Evolutionary conservation across 1,284 basidiomycete species (phyloP), one percentile per base, ranked within the genome.

Genomic region (Ustilago bromivora): DNA sequence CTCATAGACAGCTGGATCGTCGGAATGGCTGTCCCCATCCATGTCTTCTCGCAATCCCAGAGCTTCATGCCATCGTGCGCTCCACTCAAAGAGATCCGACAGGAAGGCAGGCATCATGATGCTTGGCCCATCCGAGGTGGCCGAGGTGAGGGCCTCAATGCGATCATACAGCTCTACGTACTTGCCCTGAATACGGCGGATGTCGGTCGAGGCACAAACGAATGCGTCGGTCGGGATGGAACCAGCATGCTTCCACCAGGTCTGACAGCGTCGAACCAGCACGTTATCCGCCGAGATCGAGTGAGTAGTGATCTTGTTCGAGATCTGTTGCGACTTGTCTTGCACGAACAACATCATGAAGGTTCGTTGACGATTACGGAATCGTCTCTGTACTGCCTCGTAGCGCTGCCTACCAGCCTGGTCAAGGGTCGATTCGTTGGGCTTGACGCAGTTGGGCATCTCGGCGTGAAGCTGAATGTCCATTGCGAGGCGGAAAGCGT

Each of bases 251-350:
- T 58, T 71, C 66, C 68, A 74, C 77, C 77, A 79, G 10, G 67
- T 76, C 71, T 75, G 71, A 23, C 72, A 76, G 41, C 75, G 54
- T 19, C 72, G 72, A 40, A 79, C 64, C 19, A 79, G 68, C 23
- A 68, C 63, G 28, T 73, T 70, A 59, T 73, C 68, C 1, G 71
- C 54, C 31, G 73, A 72, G 43, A 79, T 73, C 13, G 67, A 64
- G 43, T 71, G 67, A 6, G 77, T 73, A 0, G 65, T 71, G 51
- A 76, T 73, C 65, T 73, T 69, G 68, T 79, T 70, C 17, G 66
- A 63, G 54, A 73, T 79, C 71, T 79, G 77, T 61, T 79, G 77
- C 57, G 70, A 64, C 71, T 76, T 79, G 65, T 79, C 77, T 49
- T 76, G 72, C 1, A 79, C 72, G 32, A 79, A 79, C 3, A 79